Conservation (phyloP, 306 rosid species). For the Trifolium fragiferum region DNA sequence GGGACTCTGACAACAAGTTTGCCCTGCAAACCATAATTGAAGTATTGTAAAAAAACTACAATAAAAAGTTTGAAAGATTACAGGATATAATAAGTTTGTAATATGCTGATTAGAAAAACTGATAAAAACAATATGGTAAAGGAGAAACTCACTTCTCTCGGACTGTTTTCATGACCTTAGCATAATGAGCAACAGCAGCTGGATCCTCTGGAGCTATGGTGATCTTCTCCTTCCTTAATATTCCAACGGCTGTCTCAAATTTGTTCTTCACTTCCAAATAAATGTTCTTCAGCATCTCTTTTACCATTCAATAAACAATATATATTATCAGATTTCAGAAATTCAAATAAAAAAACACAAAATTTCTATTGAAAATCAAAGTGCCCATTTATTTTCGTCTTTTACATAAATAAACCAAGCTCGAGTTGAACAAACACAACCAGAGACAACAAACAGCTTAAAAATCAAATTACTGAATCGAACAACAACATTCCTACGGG, state of each 20-base stretch:
- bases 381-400: neutral
- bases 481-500: neutral
- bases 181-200: slow-evolving; percentile 85
- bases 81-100: slow-evolving; percentile 8
- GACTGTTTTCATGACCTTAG: slow-evolving; percentile 81
- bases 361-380: neutral
- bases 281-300: slow-evolving; percentile 86
- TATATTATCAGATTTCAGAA: slow-evolving; percentile 35
- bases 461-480: slow-evolving; percentile 22
- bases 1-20: slow-evolving; percentile 66
- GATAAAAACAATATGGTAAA: slow-evolving; percentile 30
- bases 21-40: slow-evolving; percentile 60
- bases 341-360: slow-evolving; percentile 17
- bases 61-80: neutral
- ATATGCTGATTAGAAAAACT: slow-evolving; percentile 24
- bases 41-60: neutral
- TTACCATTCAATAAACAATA: slow-evolving; percentile 41
- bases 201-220: slow-evolving; percentile 88
- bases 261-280: slow-evolving; percentile 82
- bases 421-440: neutral
- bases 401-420: neutral
- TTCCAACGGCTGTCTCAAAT: slow-evolving; percentile 75
- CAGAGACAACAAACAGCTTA: slow-evolving; percentile 12
- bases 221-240: slow-evolving; percentile 87
- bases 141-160: slow-evolving; percentile 78